These are phyloP conservation scores for Suhomyces bribrorum DNA, from an alignment of 1,139 yeast species.

Conservation along the genomic window DNA sequence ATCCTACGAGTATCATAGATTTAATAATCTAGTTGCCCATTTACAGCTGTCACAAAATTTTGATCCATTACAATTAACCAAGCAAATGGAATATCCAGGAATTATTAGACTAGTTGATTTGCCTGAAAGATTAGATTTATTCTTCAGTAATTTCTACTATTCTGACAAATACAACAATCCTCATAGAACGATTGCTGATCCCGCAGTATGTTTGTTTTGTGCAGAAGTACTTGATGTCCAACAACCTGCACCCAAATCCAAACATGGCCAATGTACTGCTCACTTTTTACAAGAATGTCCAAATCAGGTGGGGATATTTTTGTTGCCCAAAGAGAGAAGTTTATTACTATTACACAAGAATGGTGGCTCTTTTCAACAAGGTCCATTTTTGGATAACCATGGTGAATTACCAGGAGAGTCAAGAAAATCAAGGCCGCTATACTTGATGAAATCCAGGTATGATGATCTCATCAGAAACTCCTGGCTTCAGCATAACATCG, in stretches of 20 bases:
- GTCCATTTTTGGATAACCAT: conserved; percentile 84
- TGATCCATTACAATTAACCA: conserved; percentile 15
- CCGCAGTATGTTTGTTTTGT: conserved; percentile 87
- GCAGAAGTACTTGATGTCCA: conserved; percentile 72
- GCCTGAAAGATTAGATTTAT: conserved; percentile 69
- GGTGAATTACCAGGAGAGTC: conserved; percentile 83
- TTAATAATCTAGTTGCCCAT: conserved; percentile 14
- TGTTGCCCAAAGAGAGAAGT: conserved; percentile 76
- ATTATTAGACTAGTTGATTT: conserved; percentile 56
- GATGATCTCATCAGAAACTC: conserved; percentile 64
- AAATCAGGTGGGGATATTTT: conserved; percentile 71
- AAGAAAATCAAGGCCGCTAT: conserved; percentile 73
- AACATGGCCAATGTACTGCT: conserved; percentile 66
- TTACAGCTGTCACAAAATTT: not conserved
- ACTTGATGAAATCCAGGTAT: conserved; percentile 63
- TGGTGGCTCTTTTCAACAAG: conserved; percentile 80
- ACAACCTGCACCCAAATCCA: conserved; percentile 50
- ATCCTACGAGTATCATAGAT: conserved; percentile 19
- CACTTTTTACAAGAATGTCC: conserved; percentile 68
- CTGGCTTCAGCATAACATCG: conserved; percentile 80
- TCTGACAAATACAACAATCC: conserved; percentile 45
- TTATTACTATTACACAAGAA: conserved; percentile 63
- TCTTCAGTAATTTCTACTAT: conserved; percentile 62
- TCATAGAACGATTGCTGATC: conserved; percentile 57
- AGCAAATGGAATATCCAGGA: conserved; percentile 65